phyloP scores from a whole-genome alignment of 495 filamentous ascomycete genomes.

The Chaetomium fimeti region DNA sequence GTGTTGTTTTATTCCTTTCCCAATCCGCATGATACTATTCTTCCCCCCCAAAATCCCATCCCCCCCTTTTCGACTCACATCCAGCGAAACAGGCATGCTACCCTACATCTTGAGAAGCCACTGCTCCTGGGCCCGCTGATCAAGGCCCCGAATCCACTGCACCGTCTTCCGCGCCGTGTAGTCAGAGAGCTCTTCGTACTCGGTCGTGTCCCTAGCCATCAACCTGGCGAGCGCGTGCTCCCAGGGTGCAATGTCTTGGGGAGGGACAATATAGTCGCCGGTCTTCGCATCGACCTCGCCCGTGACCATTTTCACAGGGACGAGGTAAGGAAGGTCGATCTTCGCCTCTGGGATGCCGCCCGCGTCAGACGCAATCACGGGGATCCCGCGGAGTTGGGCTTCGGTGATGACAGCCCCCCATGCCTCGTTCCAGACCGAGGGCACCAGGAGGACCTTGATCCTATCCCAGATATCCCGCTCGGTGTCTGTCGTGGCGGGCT shows the following conservation, averaged over 20 bases:
- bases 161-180: conserved; percentile 17
- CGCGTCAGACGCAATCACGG: conserved; percentile 34
- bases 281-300: conserved; percentile 20
- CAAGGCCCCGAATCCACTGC: conserved; percentile 26
- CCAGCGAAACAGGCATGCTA: not conserved
- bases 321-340: conserved; percentile 26
- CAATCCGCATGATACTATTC: too few relatives aligned
- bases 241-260: conserved; percentile 30
- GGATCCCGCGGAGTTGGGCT: conserved; percentile 35
- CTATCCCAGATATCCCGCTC: conserved; percentile 32
- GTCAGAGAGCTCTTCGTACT: conserved; percentile 20
- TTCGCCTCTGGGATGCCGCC: conserved; percentile 34
- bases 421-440: conserved; percentile 35
- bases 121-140: conserved; percentile 28
- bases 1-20: too few relatives aligned
- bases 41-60: too few relatives aligned
- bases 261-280: conserved; percentile 29
- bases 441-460: conserved; percentile 31
- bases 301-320: conserved; percentile 29
- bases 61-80: not conserved
- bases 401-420: conserved; percentile 35
- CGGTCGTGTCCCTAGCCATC: conserved; percentile 18
- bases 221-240: conserved; percentile 19
- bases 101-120: conserved; percentile 23
- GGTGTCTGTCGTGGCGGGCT: conserved; percentile 25